Evolutionary conservation across 345 rosid genomes (phyloP), one percentile per base, ranked within the genome.

Genomic region (Erysimum cheiranthoides): DNA sequence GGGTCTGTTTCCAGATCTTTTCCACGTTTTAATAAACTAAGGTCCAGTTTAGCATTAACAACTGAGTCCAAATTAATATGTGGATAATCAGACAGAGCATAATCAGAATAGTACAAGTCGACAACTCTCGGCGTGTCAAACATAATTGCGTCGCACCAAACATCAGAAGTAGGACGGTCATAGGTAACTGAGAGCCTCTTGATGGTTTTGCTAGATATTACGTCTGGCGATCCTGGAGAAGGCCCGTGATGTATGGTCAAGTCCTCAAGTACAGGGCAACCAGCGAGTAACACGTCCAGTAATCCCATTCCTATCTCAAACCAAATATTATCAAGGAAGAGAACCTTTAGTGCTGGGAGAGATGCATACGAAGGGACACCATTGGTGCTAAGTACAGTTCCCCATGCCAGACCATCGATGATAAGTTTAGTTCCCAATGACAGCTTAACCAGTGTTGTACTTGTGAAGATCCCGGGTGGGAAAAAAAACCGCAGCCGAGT

Each of bases 151-250:
- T 21, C 25, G 25, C 25, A 21, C 25, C 25, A 21, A 21, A 21
- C 25, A 21, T 21, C 25, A 21, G 25, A 21, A 21, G 25, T 21
- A 21, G 25, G 25, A 28, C 0, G 0, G 2, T 25, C 0, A 53
- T 3, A 2, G 8, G 34, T 52, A 52, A 52, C 7, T 1, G 14
- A 52, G 58, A 52, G 4, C 10, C 1, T 51, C n/a, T 52, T 52
- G 7, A 56, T 56, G 61, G 21, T 56, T 56, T 56, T 56, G 21
- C 38, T 56, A 0, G 38, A 6, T 30, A 31, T 31, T 10, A 3
- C 1, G 0, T 56, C 0, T 7, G 32, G 1, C 5, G 0, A 2
- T 12, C 1, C 4, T 53, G 0, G 2, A 13, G 0, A 5, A 28
- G 2, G 2, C 10, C 0, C 9, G 4, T 6, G 10, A 30, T 1